These are phyloP conservation scores for Cudoniella acicularis DNA, from an alignment of 495 filamentous ascomycete species.

Conservation along the genomic window DNA sequence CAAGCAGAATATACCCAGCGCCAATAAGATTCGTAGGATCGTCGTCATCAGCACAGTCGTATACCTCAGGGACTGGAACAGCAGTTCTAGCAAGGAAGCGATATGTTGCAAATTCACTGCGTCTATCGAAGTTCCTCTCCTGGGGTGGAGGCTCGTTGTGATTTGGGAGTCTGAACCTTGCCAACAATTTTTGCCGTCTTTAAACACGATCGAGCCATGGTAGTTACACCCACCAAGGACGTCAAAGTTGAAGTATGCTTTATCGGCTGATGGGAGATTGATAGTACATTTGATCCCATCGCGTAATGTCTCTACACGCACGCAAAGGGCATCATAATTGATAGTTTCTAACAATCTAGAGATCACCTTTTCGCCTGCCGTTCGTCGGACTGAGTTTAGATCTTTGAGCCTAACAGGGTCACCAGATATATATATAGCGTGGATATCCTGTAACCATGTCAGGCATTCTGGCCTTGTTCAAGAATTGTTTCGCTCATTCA, in stretches of 20 bases:
- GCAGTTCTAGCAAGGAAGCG: slow-evolving; percentile 16
- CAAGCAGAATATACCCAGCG: slow-evolving; percentile 30
- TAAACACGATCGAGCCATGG: slow-evolving; percentile 21
- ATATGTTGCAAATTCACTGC: slow-evolving; percentile 23
- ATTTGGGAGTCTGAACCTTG: slow-evolving; percentile 19
- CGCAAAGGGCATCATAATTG: slow-evolving; percentile 15
- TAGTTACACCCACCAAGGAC: slow-evolving; percentile 18
- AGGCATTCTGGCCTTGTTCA: slow-evolving; percentile 8
- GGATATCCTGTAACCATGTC: slow-evolving; percentile 15
- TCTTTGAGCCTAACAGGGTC: slow-evolving; percentile 12
- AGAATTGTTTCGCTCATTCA: slow-evolving; percentile 14
- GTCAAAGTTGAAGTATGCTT: slow-evolving; percentile 19
- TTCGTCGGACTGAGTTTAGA: slow-evolving; percentile 13
- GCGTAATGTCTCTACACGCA: slow-evolving; percentile 16
- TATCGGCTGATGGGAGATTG: slow-evolving; percentile 18
- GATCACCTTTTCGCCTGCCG: slow-evolving; percentile 16
- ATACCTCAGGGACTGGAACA: slow-evolving; percentile 17
- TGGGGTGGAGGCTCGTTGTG: slow-evolving; percentile 17
- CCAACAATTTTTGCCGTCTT: slow-evolving; percentile 19
- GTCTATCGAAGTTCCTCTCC: slow-evolving; percentile 20
- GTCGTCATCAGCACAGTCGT: slow-evolving; percentile 21
- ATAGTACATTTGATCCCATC: slow-evolving; percentile 19
- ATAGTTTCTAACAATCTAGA: slow-evolving; percentile 16
- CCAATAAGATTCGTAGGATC: slow-evolving; percentile 29
- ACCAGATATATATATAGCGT: slow-evolving; percentile 17